Evolutionary conservation across 129 eudicot genomes (phyloP).

Genomic region (Glebionis coronaria): DNA sequence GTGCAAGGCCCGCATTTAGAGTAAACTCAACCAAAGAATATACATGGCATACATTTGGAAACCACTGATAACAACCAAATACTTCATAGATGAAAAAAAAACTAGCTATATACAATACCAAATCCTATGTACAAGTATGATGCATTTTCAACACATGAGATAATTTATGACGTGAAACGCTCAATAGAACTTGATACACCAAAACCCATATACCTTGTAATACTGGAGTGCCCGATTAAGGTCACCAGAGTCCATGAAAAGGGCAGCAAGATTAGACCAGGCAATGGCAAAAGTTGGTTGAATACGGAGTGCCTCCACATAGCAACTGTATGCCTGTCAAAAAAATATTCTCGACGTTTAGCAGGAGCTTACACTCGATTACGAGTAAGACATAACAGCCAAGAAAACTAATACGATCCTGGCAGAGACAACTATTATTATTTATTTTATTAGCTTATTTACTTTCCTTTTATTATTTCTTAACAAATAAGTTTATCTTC

Average conservation of each 20-base stretch:
- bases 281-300: constrained; percentile 96
- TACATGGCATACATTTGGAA: constrained; percentile 4
- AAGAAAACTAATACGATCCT: constrained; percentile 4
- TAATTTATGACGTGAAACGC: background rate
- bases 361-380: constrained; percentile 2
- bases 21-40: constrained; percentile 9
- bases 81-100: background rate
- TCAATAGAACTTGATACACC: constrained; percentile 2
- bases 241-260: constrained; percentile 94
- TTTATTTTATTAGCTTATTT: too few species aligned
- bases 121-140: background rate
- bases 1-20: constrained; percentile 12
- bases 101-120: constrained; percentile 14
- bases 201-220: constrained; percentile 61
- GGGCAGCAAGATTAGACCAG: constrained; percentile 98
- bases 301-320: constrained; percentile 82
- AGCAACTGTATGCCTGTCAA: constrained; percentile 86
- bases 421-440: too few species aligned
- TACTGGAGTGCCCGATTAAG: constrained; percentile 80
- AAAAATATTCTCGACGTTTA: constrained; percentile 23
- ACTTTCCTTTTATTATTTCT: too few species aligned
- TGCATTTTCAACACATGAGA: background rate
- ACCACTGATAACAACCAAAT: background rate
- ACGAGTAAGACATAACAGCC: constrained; percentile 10
- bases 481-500: too few species aligned